These are phyloP conservation scores for Fusarium bactridioides DNA, from an alignment of 2,329 filamentous ascomycete genomes.

Conservation along the genomic window DNA sequence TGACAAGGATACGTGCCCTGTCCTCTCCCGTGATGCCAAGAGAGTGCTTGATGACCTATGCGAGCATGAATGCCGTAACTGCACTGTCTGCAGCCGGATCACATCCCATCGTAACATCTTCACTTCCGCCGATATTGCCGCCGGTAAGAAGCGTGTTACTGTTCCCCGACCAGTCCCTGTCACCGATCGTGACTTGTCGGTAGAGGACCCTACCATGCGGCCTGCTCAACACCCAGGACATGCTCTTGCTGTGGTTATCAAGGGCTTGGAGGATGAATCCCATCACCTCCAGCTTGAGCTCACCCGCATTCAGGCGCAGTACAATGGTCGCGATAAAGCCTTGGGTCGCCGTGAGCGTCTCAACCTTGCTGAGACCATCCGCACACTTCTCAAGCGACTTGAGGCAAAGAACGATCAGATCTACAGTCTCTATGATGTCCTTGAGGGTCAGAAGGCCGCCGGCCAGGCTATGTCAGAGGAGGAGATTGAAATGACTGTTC, in stretches of 20 bases:
- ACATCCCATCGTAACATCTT: slow-evolving; percentile 53
- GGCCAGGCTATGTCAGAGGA: slow-evolving; percentile 70
- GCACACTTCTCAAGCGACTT: slow-evolving; percentile 67
- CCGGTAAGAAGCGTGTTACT: slow-evolving; percentile 66
- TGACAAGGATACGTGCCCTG: slow-evolving; percentile 49
- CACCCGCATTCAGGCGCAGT: slow-evolving; percentile 66
- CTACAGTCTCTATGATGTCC: slow-evolving; percentile 83
- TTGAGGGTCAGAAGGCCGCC: slow-evolving; percentile 77
- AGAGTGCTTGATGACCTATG: slow-evolving; percentile 62
- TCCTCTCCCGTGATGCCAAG: slow-evolving; percentile 60
- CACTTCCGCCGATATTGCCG: slow-evolving; percentile 48
- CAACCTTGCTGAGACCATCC: slow-evolving; percentile 66
- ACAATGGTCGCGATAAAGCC: slow-evolving; percentile 72
- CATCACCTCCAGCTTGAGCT: slow-evolving; percentile 77
- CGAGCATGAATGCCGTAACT: slow-evolving; percentile 64
- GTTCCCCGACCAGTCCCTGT: slow-evolving; percentile 72
- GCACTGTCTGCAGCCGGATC: slow-evolving; percentile 65
- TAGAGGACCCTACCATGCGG: slow-evolving; percentile 65
- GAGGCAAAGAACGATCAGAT: slow-evolving; percentile 81
- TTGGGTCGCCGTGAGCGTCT: slow-evolving; percentile 71
- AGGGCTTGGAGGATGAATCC: slow-evolving; percentile 81
- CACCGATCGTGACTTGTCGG: slow-evolving; percentile 63
- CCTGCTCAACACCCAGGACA: slow-evolving; percentile 73
- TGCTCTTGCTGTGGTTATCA: slow-evolving; percentile 84
- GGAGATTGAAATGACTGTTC: slow-evolving; percentile 70